Evolutionary conservation across 2,329 filamentous ascomycete genomes (phyloP).

Genomic region (Ilyonectria destructans): DNA sequence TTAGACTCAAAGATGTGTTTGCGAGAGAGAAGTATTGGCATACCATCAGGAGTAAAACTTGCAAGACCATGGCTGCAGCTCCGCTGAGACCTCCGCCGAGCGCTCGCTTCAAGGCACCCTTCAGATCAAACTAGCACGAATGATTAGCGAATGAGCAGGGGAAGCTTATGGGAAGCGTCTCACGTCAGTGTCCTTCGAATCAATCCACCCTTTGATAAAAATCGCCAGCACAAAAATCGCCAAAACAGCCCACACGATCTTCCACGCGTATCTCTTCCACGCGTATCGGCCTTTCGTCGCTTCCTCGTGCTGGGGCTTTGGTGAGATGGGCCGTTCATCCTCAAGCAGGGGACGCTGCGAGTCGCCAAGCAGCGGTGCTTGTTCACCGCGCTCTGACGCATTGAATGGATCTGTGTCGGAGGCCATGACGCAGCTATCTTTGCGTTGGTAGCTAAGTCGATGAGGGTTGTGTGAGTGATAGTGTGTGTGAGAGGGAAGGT

Average conservation of each 20-base stretch:
- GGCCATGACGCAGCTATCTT: slow-evolving; percentile 12
- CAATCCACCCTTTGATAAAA: slow-evolving; percentile 65
- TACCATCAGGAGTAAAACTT: slow-evolving; percentile 66
- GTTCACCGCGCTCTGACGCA: slow-evolving; percentile 18
- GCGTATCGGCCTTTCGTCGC: slow-evolving; percentile 29
- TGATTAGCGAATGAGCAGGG: background rate
- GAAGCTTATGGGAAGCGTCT: slow-evolving; percentile 27
- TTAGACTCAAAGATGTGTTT: background rate
- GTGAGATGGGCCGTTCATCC: slow-evolving; percentile 8
- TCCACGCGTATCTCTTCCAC: slow-evolving; percentile 55
- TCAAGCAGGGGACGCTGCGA: background rate
- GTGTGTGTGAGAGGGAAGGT: background rate
- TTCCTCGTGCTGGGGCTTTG: slow-evolving; percentile 25
- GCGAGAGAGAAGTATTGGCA: accelerated
- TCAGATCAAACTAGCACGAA: slow-evolving; percentile 60
- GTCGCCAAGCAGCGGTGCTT: slow-evolving; percentile 28
- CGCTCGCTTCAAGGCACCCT: slow-evolving; percentile 60
- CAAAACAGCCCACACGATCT: slow-evolving; percentile 55
- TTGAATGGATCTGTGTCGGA: slow-evolving; percentile 4
- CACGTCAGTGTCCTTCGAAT: slow-evolving; percentile 58
- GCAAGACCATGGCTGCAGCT: slow-evolving; percentile 65
- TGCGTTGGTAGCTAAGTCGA: background rate
- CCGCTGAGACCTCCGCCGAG: slow-evolving; percentile 64
- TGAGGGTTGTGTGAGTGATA: background rate
- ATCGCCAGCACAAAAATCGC: slow-evolving; percentile 52